Base-by-base conservation (phyloP, 2,329 filamentous ascomycete genomes). In the Myriosclerotinia curreyana region DNA sequence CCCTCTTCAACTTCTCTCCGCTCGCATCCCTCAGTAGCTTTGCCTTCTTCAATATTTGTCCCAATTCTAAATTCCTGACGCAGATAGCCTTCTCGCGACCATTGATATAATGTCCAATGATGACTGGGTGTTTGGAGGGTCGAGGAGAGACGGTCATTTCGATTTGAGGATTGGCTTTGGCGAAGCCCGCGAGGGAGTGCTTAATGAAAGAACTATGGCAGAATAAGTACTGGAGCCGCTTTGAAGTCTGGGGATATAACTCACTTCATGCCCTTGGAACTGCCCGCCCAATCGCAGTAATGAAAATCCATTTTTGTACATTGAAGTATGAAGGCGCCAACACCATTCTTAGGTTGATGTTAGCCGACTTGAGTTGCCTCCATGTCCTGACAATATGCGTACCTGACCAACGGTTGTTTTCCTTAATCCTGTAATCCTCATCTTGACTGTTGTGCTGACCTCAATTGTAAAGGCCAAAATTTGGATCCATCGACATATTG, bases 271-370 rank as follows among this genome's bases (percentile, higher is more conserved):
- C 95, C 95, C 74, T 81, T 86, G 46, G 94, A 98, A 77, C 91
- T 96, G 68, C 93, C 95, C 65, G 90, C 91, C 86, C 90, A 93
- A 83, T 98, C 92, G 82, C 95, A 98, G 81, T 96, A 99, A 80
- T 96, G 91, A 75, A 99, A 91, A 77, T 96, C 91, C 77, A 99
- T 82, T 75, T 89, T 90, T 82, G 92, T 96, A 86, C 95, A 99
- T 81, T 96, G 94, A 65, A 97, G 86, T 78, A 99, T 91, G 82
- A 98, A 98, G 76, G 93, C 91, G 74, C 94, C 94, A 71, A 98
- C 83, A 83, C 95, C 95, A 81, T 99, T 98, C 93, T 98, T 73
- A 7, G 62, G 20, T 25, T 64, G 17, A 36, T n/a, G 52, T 71
- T 61, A 73, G 67, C 62, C 42, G 38, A 12, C 11, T 34, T 28